These are phyloP conservation scores for Mortierella antarctica DNA, from an alignment of 192 early-diverging fungal genomes.

Conservation along the genomic window DNA sequence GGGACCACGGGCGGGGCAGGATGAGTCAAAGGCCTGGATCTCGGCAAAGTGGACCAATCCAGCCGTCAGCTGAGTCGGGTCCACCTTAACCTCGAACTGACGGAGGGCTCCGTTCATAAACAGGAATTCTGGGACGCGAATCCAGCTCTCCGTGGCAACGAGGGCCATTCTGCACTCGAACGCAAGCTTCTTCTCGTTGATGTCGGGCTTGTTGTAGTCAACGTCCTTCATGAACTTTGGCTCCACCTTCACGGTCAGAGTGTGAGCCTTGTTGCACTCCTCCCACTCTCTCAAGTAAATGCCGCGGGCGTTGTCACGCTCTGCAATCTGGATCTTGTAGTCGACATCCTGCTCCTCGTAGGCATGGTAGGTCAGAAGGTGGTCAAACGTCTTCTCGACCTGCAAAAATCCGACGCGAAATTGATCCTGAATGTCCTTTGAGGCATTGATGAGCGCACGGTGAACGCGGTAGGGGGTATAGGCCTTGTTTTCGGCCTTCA, in stretches of 20 bases:
- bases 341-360: conserved; percentile 73
- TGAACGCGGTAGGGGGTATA: conserved; percentile 90
- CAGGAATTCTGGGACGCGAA: conserved; percentile 77
- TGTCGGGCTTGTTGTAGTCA: conserved; percentile 66
- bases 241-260: conserved; percentile 62
- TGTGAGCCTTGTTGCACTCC: conserved; percentile 73
- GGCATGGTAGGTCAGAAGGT: conserved; percentile 70
- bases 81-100: conserved; percentile 77
- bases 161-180: conserved; percentile 85
- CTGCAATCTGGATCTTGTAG: conserved; percentile 58
- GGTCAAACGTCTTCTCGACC: conserved; percentile 88
- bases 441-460: conserved; percentile 78
- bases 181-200: conserved; percentile 71
- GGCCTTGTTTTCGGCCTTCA: conserved; percentile 73
- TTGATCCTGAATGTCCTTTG: conserved; percentile 82
- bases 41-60: conserved; percentile 83
- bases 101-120: conserved; percentile 73
- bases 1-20: conserved; percentile 74
- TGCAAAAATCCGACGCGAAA: conserved; percentile 86
- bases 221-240: conserved; percentile 74
- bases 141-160: conserved; percentile 79
- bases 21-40: conserved; percentile 84
- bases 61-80: conserved; percentile 81
- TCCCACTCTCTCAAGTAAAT: conserved; percentile 86
- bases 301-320: conserved; percentile 71